phyloP scores from a whole-genome alignment of 176 grass and related monocot genomes.

The Hsuehochloa calcarea region DNA sequence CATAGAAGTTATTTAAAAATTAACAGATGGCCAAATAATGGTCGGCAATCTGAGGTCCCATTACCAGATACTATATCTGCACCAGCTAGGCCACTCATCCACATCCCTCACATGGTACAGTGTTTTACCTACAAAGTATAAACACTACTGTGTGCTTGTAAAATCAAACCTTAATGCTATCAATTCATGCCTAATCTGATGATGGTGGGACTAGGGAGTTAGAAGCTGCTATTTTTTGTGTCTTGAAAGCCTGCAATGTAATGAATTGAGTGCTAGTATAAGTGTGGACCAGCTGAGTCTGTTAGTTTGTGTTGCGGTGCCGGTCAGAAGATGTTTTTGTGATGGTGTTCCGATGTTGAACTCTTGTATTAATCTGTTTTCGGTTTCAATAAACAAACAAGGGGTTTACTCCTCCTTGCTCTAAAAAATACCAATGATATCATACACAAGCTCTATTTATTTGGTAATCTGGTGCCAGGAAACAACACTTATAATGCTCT shows the following conservation, averaged over 20 bases:
- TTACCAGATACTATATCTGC: neutral
- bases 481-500: neutral
- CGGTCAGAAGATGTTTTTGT: neutral
- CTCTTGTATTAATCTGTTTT: neutral
- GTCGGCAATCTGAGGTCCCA: neutral
- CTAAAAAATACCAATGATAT: neutral
- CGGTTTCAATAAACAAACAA: conserved; percentile 1
- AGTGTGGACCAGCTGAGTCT: neutral
- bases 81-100: neutral
- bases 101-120: neutral
- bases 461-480: neutral
- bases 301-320: neutral
- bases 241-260: neutral
- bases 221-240: neutral
- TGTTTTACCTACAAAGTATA: neutral
- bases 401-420: neutral
- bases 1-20: neutral
- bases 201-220: conserved; percentile 1
- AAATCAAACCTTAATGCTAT: neutral
- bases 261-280: neutral
- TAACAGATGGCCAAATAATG: neutral
- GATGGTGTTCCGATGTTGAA: conserved; percentile 4
- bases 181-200: neutral
- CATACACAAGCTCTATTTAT: neutral
- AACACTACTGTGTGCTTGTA: neutral